phyloP scores from a whole-genome alignment of 805 yeast genomes.

The Lipomyces sp. region DNA sequence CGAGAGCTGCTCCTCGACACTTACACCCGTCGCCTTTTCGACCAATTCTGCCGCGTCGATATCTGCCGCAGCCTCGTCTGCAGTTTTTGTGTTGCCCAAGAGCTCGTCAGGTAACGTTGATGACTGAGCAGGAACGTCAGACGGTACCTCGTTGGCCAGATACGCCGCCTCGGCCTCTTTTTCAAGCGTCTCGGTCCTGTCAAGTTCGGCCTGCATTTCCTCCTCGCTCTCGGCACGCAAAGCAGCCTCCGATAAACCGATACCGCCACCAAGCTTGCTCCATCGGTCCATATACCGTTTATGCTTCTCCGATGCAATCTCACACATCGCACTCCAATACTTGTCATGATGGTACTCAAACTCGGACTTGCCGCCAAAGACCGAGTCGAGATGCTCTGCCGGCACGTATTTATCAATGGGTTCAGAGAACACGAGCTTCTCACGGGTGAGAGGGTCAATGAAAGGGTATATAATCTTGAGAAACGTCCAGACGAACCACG shows the following conservation, averaged over 20 bases:
- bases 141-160: background rate
- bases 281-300: slow-evolving; percentile 70
- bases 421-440: slow-evolving; percentile 88
- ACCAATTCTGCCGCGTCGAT: slow-evolving; percentile 26
- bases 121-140: slow-evolving; percentile 9
- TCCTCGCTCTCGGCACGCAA: slow-evolving; percentile 57
- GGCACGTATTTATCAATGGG: slow-evolving; percentile 87
- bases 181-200: slow-evolving; percentile 16
- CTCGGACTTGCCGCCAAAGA: slow-evolving; percentile 83
- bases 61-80: slow-evolving; percentile 24
- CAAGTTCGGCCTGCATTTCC: slow-evolving; percentile 26
- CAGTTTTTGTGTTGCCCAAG: slow-evolving; percentile 21
- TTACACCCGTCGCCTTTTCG: slow-evolving; percentile 29
- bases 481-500: slow-evolving; percentile 92
- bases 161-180: slow-evolving; percentile 17
- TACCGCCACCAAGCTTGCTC: slow-evolving; percentile 66
- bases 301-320: slow-evolving; percentile 64
- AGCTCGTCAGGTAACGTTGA: slow-evolving; percentile 26
- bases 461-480: slow-evolving; percentile 90
- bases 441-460: slow-evolving; percentile 93
- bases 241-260: slow-evolving; percentile 85
- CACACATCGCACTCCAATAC: slow-evolving; percentile 76
- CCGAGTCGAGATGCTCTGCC: slow-evolving; percentile 74
- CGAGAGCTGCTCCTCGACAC: slow-evolving; percentile 25
- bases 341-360: slow-evolving; percentile 79